Evolutionary conservation across 2,329 filamentous ascomycete species (phyloP), one percentile per base, ranked within the genome.

Genomic region (Aureobasidium mangrovei): DNA sequence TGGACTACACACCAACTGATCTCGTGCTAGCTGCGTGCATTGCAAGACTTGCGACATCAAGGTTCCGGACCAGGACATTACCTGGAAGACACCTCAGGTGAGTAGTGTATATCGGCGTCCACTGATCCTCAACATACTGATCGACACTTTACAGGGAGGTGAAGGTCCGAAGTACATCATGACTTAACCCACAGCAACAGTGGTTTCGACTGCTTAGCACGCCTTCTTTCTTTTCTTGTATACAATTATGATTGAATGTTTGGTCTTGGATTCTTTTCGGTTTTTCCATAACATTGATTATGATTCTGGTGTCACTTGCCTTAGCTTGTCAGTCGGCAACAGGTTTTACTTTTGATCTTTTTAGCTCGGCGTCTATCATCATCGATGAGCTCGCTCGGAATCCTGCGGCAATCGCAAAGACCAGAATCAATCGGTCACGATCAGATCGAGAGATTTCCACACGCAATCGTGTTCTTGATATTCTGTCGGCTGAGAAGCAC

Each of bases 1-100:
- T 32, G 24, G 55, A 2, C 31, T 57, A 28, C 38, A 7, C 35
- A 18, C 4, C 10, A 26, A 40, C 65, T 73, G 65, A 68, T 67
- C 47, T 3, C 8, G 39, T 18, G 26, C 39, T 62, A 95, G 91
- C 73, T 98, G 93, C 70, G 95, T 98, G 60, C 93, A 98, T 73
- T 98, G 93, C 79, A 98, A 98, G 80, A 98, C 93, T 10, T 98
- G 93, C 70, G 93, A 98, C 71, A 98, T 98, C 75, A 98, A 98
- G 75, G 91, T 89, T 12, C 93, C 93, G 6, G 82, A 85, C 59
- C 93, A 98, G 74, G 93, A 97, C 67, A 97, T 98, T 72, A 96
- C 57, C 38, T 69, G 89, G 89, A 82, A 89, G 63, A 93, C 93
- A 32, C 93, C 93, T 5, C 90, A 96, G 68, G 91, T 49, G 46